Evolutionary conservation across 106 monocot genomes (phyloP), one percentile per base, ranked within the genome.

Genomic region (Phalaenopsis equestris): DNA sequence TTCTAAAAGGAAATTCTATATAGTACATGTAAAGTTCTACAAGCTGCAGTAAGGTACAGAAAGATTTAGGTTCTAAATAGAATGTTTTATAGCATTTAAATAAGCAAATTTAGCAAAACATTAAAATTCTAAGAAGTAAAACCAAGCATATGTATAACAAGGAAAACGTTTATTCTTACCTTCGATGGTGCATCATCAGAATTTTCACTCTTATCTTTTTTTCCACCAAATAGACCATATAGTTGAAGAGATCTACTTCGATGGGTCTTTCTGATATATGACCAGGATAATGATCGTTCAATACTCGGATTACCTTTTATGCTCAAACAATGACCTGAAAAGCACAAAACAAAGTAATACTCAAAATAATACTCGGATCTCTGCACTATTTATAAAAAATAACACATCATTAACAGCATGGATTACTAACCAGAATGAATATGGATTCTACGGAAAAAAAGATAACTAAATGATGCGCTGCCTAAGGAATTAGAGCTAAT

Each of bases 171-270:
- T 30, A n/a, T 76, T 41, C 85, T 87, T 30, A 93, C 93, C 87
- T 96, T 96, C 85, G 89, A 84, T 58, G 88, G 82, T 47, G 84
- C 77, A 14, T 94, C 93, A 79, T 91, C 91, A 84, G 76, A 72
- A 67, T 65, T 84, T 70, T 90, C 96, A 79, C 81, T 83, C 64
- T 92, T 90, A 12, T 94, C 92, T 83, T 97, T 94, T 73, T 94
- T 94, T 74, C 96, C 96, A 72, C 96, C 96, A 88, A 97, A 97
- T 73, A 97, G 83, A 87, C 90, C 74, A 86, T 84, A 83, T 64
- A 92, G 65, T 21, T 81, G 92, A 42, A 94, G 75, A 75, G 89
- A 43, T 81, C 48, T 91, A 56, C 78, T 87, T 56, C 11, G 46
- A 80, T 49, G 67, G 57, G 78, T 19, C 37, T 75, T 78, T 84